Conservation (phyloP, 1,284 basidiomycete species). For the Wolfiporia cocos region DNA sequence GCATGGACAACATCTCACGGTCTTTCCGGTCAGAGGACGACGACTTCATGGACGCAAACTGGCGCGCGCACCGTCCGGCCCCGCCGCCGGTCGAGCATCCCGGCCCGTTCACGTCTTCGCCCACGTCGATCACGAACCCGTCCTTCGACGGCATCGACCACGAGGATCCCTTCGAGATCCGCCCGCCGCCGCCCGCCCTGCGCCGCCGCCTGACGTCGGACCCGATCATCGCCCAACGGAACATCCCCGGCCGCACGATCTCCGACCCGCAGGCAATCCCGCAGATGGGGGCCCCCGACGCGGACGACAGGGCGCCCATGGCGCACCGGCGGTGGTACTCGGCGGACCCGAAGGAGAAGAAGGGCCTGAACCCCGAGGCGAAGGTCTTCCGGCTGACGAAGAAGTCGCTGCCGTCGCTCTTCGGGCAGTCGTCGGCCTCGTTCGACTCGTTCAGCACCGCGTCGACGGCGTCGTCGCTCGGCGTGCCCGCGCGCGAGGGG, state of each 20-base stretch:
- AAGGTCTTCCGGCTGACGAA: constrained; percentile 65
- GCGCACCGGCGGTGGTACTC: constrained; percentile 48
- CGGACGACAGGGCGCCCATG: constrained; percentile 13
- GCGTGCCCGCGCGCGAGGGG: constrained; percentile 33
- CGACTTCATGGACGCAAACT: constrained; percentile 44
- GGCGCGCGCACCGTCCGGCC: constrained; percentile 28
- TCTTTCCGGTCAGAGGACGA: constrained; percentile 55
- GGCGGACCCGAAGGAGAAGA: constrained; percentile 35
- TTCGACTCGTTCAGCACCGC: constrained; percentile 6
- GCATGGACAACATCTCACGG: constrained; percentile 30
- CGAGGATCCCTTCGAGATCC: constrained; percentile 40
- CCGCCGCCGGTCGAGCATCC: constrained; percentile 23
- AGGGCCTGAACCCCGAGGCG: constrained; percentile 77
- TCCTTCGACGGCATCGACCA: constrained; percentile 26
- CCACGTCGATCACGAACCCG: constrained; percentile 24
- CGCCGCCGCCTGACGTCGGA: constrained; percentile 24
- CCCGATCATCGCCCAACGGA: constrained; percentile 29
- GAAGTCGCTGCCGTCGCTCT: constrained; percentile 18
- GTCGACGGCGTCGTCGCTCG: constrained; percentile 12
- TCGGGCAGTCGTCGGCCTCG: constrained; percentile 1
- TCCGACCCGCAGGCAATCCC: constrained; percentile 32
- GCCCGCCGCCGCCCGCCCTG: constrained; percentile 22
- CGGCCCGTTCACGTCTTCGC: constrained; percentile 28
- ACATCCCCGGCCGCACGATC: constrained; percentile 27
- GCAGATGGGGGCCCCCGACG: constrained; percentile 9